Evolutionary conservation across 2,329 filamentous ascomycete species (phyloP), one percentile per base, ranked within the genome.

Genomic region (Venturia effusa): DNA sequence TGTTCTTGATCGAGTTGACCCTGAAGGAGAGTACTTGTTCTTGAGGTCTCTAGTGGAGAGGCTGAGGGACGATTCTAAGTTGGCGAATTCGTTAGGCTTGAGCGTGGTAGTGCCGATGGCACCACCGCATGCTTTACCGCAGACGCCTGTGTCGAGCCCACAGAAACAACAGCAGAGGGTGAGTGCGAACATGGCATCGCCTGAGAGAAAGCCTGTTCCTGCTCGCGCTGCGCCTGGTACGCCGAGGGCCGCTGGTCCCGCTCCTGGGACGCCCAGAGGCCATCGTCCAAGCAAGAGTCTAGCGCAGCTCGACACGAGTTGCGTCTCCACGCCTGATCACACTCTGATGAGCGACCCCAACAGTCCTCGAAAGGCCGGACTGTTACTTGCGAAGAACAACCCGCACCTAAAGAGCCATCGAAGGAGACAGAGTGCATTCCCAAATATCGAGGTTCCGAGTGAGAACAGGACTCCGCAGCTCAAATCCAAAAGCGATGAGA

Each of bases 21-120:
- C 93, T 0, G 93, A 97, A 73, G 92, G 92, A 22, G 85, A 92
- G 48, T 94, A 93, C 70, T 86, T 96, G 68, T 81, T 99, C 19
- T 81, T 99, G 71, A 89, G 87, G 70, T 83, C 85, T 64, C 84
- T 96, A 67, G 81, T 95, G 66, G 83, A 89, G n/a, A 84, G 85
- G 64, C 82, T 95, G 59, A 83, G 88, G 54, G 80, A 82, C 59
- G 89, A 93, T 70, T 79, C 81, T 27, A 90, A 88, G 73, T 80
- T 93, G 8, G 75, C 78, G 5, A 74, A 74, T 39, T 74, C 76
- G 0, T 72, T 81, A 0, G 76, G 79, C 24, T 72, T 77, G 24
- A 34, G n/a, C 22, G 13, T 51, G 22, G 10, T 22, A 10, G 27
- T 4, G 22, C 57, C 62, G 24, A 43, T 41, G 61, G 45, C 51